These are phyloP conservation scores for Berkeleyomyces basicola DNA, from an alignment of 2,329 filamentous ascomycete species.

Conservation along the genomic window DNA sequence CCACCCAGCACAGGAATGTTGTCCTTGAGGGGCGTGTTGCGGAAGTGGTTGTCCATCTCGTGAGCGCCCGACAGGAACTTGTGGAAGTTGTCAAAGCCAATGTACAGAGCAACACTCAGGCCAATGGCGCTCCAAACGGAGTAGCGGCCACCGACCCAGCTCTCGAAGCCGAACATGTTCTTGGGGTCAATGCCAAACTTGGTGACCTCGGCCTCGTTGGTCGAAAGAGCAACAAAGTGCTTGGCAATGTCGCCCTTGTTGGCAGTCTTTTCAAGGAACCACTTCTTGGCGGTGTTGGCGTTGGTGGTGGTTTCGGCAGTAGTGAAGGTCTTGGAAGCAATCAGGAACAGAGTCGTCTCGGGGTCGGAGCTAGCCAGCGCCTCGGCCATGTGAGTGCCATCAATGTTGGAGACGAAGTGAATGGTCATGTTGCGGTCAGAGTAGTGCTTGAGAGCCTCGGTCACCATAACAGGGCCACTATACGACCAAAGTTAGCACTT, in stretches of 20 bases:
- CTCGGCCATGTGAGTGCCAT: conserved; percentile 94
- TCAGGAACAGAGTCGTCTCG: conserved; percentile 95
- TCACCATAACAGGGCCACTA: conserved; percentile 96
- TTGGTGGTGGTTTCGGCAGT: conserved; percentile 96
- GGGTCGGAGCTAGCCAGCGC: conserved; percentile 77
- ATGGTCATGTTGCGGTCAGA: conserved; percentile 71
- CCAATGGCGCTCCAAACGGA: conserved; percentile 98
- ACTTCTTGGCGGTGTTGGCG: conserved; percentile 88
- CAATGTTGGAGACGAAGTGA: conserved; percentile 99
- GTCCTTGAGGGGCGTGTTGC: conserved; percentile 71
- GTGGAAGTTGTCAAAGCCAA: conserved; percentile 95
- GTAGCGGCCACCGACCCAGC: conserved; percentile 96
- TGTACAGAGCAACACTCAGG: conserved; percentile 81
- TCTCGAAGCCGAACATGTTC: conserved; percentile 99
- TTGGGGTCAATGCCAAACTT: conserved; percentile 98
- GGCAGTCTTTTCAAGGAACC: conserved; percentile 75
- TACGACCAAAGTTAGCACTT: conserved; percentile 11
- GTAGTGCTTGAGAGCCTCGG: conserved; percentile 92
- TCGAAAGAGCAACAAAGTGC: conserved; percentile 96
- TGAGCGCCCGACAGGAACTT: conserved; percentile 89
- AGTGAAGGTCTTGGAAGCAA: conserved; percentile 98
- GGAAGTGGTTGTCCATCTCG: conserved; percentile 98
- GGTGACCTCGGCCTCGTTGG: conserved; percentile 85
- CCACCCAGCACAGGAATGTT: conserved; percentile 91
- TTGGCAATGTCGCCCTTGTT: conserved; percentile 81